A percentile compares a stretch with the other conserved stretches of the same genome.
phyloP scores from a whole-genome alignment of 108 stramenopile species.

The Bacterosira constricta region DNA sequence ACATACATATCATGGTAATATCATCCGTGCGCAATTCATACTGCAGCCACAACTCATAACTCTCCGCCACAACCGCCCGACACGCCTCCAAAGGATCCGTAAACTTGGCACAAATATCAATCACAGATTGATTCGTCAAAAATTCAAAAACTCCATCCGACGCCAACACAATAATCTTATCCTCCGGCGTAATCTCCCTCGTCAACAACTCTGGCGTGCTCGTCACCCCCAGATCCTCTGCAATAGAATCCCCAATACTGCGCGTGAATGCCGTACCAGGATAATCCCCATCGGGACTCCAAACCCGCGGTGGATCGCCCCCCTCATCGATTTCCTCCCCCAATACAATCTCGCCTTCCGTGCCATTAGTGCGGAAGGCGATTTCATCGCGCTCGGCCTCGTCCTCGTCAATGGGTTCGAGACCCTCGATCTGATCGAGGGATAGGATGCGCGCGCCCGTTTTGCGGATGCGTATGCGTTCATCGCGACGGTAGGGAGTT shows the following conservation, averaged over 20 bases:
- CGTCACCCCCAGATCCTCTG: constrained; percentile 87
- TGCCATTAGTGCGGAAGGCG: background rate
- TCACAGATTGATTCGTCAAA: constrained; percentile 83
- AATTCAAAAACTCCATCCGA: constrained; percentile 97
- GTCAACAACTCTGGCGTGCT: constrained; percentile 91
- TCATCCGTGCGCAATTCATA: constrained; percentile 98
- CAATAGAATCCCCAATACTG: constrained; percentile 88
- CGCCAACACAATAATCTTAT: constrained; percentile 89
- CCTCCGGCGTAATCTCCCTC: constrained; percentile 66
- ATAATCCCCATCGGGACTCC: constrained; percentile 84
- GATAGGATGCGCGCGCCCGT: constrained; percentile 76
- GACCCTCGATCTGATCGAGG: constrained; percentile 83
- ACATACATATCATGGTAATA: constrained; percentile 95
- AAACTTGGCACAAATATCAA: constrained; percentile 69
- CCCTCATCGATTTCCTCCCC: constrained; percentile 85
- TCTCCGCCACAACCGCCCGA: constrained; percentile 93
- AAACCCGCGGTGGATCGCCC: constrained; percentile 94
- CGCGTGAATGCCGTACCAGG: constrained; percentile 96
- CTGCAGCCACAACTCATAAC: constrained; percentile 97
- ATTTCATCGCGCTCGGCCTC: constrained; percentile 36
- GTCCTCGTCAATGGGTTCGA: constrained; percentile 65
- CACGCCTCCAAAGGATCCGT: constrained; percentile 91
- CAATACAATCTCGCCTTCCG: constrained; percentile 50
- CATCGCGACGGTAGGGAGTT: constrained; percentile 89
- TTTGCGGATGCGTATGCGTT: constrained; percentile 71